Evolutionary conservation across 2,329 filamentous ascomycete species (phyloP), one percentile per base, ranked within the genome.

Genomic region (Arthrobotrys musiformis): DNA sequence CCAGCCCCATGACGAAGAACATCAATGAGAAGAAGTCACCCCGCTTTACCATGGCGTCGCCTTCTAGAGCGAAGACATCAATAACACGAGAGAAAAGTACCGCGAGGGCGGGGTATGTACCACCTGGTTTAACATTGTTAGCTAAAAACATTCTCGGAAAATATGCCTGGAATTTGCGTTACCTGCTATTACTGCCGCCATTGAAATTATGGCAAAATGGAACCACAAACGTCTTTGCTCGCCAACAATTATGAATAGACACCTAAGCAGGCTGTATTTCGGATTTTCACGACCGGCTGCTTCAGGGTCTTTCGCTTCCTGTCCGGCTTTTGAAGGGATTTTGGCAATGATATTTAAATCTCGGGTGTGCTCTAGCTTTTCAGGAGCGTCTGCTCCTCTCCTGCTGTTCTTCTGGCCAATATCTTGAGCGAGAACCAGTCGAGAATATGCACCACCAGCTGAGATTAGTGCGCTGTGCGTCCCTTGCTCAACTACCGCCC

Each of bases 1-100:
- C 86, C 3, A 87, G 84, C 1, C 89, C 89, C 30, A 90, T 83
- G 0, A 89, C 82, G 17, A 88, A 85, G 84, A 89, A 91, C 88
- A 91, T 91, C 77, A 89, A 85, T 0, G 89, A 86, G 88, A 88
- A 91, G 81, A 90, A 91, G 58, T 87, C 85, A 28, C 86, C 86
- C 15, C 56, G 66, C 0, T 83, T 82, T 40, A 82, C 79, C 66
- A 85, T 82, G 66, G 83, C 83, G 0, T 84, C 79, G 0, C 72
- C 68, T 6, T 79, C 63, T 8, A 82, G 81, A 15, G 85, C 82
- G 80, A 89, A 89, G 13, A 87, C 83, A 6, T 84, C 81, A 30
- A 90, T 84, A 46, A 89, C 83, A 70, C 87, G 84, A 2, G 86
- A 87, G 70, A 89, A 88, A 1, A 90, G 84, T 79, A 85, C 88